A percentile compares a stretch with the other conserved stretches of the same genome.
These are phyloP conservation scores for Microbotryum scabiosae DNA, from an alignment of 1,284 basidiomycete genomes.

Conservation along the genomic window DNA sequence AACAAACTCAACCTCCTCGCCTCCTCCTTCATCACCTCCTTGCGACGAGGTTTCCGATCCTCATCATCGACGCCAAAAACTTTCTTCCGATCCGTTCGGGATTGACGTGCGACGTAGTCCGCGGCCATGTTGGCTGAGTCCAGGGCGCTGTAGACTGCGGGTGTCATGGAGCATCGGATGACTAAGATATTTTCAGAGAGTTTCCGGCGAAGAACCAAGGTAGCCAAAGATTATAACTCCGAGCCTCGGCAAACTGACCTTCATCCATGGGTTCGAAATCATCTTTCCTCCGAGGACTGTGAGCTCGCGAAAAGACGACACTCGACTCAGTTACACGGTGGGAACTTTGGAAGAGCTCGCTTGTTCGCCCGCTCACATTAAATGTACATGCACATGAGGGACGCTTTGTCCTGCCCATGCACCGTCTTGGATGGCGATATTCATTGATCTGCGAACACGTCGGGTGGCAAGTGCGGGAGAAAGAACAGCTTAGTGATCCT, in stretches of 20 bases:
- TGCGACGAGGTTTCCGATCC: slow-evolving; percentile 54
- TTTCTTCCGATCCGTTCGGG: slow-evolving; percentile 6
- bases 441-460: slow-evolving; percentile 12
- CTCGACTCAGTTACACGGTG: slow-evolving; percentile 73
- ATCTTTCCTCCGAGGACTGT: slow-evolving; percentile 1
- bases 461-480: not conserved
- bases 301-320: slow-evolving; percentile 58
- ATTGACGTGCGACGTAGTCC: slow-evolving; percentile 3
- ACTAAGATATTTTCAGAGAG: no score
- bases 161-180: no score
- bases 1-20: slow-evolving; percentile 51
- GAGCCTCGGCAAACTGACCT: slow-evolving; percentile 5
- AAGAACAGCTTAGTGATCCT: not conserved
- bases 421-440: slow-evolving; percentile 59
- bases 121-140: slow-evolving; percentile 30
- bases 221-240: no score
- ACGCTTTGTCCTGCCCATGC: slow-evolving; percentile 68
- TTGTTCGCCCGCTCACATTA: slow-evolving; percentile 65
- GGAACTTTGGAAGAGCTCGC: slow-evolving; percentile 50
- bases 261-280: slow-evolving; percentile 48
- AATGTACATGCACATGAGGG: slow-evolving; percentile 80
- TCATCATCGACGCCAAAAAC: slow-evolving; percentile 48
- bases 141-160: slow-evolving; percentile 32
- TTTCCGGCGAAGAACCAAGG: no score
- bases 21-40: slow-evolving; percentile 67